phyloP scores from a whole-genome alignment of 139 green algal species.

The Protoeuglena noctilucae region DNA sequence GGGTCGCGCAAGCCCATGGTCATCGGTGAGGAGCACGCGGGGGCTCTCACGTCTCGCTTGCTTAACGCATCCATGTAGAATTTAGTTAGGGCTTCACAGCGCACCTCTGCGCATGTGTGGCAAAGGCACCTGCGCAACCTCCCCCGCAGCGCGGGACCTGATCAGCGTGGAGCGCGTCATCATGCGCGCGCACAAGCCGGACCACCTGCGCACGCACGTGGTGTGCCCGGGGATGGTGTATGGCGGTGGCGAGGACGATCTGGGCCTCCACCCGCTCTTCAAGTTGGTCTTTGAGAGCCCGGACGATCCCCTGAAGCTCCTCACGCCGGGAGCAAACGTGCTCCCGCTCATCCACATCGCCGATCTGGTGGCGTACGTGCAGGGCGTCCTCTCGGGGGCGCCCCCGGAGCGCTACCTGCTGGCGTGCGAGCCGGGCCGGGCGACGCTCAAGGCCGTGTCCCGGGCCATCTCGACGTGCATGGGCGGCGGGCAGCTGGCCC shows the following conservation, averaged over 20 bases:
- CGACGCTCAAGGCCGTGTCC: not conserved
- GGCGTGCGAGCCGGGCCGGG: not conserved
- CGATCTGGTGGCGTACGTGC: not conserved
- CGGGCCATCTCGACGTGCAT: not conserved
- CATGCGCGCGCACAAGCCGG: not conserved
- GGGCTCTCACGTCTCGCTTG: no score
- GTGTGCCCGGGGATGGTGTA: constrained; percentile 2
- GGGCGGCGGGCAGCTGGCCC: not conserved
- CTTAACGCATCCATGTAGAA: no score
- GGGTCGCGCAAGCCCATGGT: no score
- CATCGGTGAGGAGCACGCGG: no score
- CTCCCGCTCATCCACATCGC: not conserved
- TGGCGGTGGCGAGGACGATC: not conserved
- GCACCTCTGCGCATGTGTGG: no score
- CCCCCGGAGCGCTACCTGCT: not conserved
- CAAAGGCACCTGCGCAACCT: no score
- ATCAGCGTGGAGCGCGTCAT: not conserved
- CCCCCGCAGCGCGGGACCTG: not conserved
- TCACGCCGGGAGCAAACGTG: not conserved
- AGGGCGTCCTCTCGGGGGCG: not conserved
- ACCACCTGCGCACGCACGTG: not conserved
- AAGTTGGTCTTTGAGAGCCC: not conserved
- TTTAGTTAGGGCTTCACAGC: no score
- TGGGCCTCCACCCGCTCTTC: not conserved
- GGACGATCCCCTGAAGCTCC: not conserved